A percentile compares a stretch with the other conserved stretches of the same genome.
These are phyloP conservation scores for Ganoderma sp. DNA, from an alignment of 1,284 basidiomycete genomes.

Conservation along the genomic window DNA sequence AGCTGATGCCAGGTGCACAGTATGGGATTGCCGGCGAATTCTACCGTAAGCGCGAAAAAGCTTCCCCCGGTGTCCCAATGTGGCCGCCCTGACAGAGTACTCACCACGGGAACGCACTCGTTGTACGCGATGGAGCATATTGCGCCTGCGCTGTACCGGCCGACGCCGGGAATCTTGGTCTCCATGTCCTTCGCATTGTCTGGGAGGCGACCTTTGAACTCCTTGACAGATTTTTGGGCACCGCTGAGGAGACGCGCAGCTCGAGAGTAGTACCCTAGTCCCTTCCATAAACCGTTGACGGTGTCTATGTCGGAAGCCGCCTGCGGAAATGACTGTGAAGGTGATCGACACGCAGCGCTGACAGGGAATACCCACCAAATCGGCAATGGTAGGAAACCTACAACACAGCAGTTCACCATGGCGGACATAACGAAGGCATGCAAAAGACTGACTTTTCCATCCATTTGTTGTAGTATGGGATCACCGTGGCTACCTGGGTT, in stretches of 20 bases:
- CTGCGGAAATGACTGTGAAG: slow-evolving; percentile 38
- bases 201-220: slow-evolving; percentile 78
- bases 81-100: slow-evolving; percentile 37
- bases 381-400: slow-evolving; percentile 59
- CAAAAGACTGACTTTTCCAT: slow-evolving; percentile 65
- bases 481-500: slow-evolving; percentile 90
- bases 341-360: slow-evolving; percentile 6
- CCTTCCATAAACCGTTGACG: slow-evolving; percentile 89
- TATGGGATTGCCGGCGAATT: slow-evolving; percentile 3
- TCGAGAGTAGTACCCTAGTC: slow-evolving; percentile 91
- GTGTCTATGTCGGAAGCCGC: slow-evolving; percentile 80
- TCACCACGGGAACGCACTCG: slow-evolving; percentile 80
- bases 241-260: slow-evolving; percentile 81
- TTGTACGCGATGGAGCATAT: slow-evolving; percentile 92
- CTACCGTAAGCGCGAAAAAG: not conserved
- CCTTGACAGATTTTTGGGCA: slow-evolving; percentile 76
- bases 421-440: not conserved
- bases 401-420: not conserved
- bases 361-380: slow-evolving; percentile 61
- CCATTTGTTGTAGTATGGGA: slow-evolving; percentile 89
- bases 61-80: not conserved
- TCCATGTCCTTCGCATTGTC: slow-evolving; percentile 83
- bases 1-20: not conserved
- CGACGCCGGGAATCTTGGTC: slow-evolving; percentile 87
- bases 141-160: slow-evolving; percentile 89